Evolutionary conservation across 768 basidiomycete genomes (phyloP).

Genomic region (Lactifluus pinguis): DNA sequence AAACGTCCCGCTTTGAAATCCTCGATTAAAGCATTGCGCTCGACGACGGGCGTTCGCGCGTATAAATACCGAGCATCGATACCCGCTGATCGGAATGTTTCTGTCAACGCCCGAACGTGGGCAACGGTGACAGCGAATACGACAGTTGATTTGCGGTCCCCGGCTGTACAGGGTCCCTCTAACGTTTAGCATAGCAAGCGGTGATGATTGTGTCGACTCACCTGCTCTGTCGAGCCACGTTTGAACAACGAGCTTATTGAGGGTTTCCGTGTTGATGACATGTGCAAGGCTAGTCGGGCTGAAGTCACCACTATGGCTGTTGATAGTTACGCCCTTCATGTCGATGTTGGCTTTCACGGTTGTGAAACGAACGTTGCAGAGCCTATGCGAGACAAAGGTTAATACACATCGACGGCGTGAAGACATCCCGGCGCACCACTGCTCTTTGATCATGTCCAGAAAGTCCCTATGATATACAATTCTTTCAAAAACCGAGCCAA

Average conservation of each 20-base stretch:
- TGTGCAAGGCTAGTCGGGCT: constrained; percentile 66
- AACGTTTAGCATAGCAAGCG: constrained; percentile 1
- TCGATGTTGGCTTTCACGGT: constrained; percentile 69
- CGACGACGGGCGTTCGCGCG: constrained; percentile 51
- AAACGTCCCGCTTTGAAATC: constrained; percentile 65
- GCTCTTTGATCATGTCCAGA: constrained; percentile 84
- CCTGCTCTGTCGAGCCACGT: constrained; percentile 83
- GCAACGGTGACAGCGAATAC: constrained; percentile 85
- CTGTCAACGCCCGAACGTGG: constrained; percentile 71
- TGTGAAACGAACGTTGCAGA: constrained; percentile 82
- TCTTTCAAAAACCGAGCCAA: constrained; percentile 79
- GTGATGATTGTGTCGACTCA: constrained; percentile 23
- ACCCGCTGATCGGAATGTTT: constrained; percentile 60
- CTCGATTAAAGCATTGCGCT: constrained; percentile 55
- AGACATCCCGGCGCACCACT: constrained; percentile 47
- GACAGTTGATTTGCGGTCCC: constrained; percentile 71
- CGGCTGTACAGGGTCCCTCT: constrained; percentile 25
- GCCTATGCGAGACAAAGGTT: constrained; percentile 35
- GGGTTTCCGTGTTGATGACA: constrained; percentile 68
- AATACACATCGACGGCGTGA: background rate
- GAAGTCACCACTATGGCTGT: constrained; percentile 69
- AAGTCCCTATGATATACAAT: constrained; percentile 93
- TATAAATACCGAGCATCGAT: constrained; percentile 81
- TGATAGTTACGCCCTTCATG: constrained; percentile 58
- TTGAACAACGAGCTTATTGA: constrained; percentile 72